Evolutionary conservation across 495 filamentous ascomycete genomes (phyloP).

Genomic region (Aspergillus indologenus): DNA sequence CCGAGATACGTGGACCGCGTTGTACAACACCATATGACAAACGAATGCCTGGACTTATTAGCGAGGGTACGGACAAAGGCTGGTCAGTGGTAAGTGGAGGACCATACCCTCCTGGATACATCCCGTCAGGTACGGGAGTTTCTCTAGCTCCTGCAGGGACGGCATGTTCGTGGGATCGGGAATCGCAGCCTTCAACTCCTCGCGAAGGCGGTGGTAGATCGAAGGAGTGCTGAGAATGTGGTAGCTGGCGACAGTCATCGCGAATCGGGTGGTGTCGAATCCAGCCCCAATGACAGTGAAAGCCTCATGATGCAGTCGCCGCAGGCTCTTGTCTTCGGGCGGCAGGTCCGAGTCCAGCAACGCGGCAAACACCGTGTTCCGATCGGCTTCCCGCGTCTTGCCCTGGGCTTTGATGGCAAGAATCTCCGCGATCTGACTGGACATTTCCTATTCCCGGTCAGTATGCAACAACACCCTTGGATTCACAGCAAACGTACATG

Average conservation of each 20-base stretch:
- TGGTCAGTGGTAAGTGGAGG: too few species aligned
- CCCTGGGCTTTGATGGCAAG: background rate
- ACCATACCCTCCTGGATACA: constrained; percentile 38
- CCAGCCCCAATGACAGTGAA: constrained; percentile 36
- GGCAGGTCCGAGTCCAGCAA: constrained; percentile 30
- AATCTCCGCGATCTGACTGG: constrained; percentile 7
- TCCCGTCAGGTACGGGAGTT: constrained; percentile 38
- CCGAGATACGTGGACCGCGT: constrained; percentile 23
- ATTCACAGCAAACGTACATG: background rate
- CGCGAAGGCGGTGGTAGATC: constrained; percentile 21
- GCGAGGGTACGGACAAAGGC: too few species aligned
- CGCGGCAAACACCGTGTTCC: constrained; percentile 36
- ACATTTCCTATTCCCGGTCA: constrained; percentile 12
- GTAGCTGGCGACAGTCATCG: constrained; percentile 18
- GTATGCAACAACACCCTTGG: background rate
- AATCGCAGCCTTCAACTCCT: constrained; percentile 24
- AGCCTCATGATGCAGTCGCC: constrained; percentile 39
- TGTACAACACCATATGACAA: constrained; percentile 30
- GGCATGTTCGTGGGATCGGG: constrained; percentile 18
- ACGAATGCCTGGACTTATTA: constrained; percentile 22
- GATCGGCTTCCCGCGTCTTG: background rate
- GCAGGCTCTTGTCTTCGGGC: constrained; percentile 25
- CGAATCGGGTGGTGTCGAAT: constrained; percentile 33
- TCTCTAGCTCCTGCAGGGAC: constrained; percentile 26
- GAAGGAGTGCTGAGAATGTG: constrained; percentile 25